A percentile compares a stretch with the other conserved stretches of the same genome.
These are phyloP conservation scores for Madurella fahalii DNA, from an alignment of 2,329 filamentous ascomycete genomes.

Conservation along the genomic window DNA sequence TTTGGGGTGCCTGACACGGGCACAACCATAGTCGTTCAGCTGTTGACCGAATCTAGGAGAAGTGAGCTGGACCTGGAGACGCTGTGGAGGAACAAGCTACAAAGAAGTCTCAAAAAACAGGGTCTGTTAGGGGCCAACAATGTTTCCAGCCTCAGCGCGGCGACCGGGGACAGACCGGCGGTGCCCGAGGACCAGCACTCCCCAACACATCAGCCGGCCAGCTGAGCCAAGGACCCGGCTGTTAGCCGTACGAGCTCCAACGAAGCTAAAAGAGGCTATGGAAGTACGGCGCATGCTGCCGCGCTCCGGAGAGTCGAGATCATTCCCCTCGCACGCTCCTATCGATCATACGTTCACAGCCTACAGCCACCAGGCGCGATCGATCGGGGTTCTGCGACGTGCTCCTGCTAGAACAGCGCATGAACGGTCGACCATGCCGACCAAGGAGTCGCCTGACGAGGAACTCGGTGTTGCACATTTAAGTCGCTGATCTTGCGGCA, in stretches of 20 bases:
- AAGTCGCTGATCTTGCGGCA: conserved; percentile 50
- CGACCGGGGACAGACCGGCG: background rate
- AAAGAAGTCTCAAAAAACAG: conserved; percentile 23
- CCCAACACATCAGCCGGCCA: too few relatives aligned
- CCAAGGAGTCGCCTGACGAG: conserved; percentile 41
- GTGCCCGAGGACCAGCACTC: background rate
- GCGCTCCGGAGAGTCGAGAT: conserved; percentile 45
- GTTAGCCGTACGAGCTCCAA: conserved; percentile 39
- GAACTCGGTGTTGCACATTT: conserved; percentile 51
- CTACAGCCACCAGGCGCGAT: conserved; percentile 40
- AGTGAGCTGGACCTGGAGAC: conserved; percentile 50
- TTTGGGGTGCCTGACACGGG: conserved; percentile 59
- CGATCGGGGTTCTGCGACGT: conserved; percentile 45
- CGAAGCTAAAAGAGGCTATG: conserved; percentile 55
- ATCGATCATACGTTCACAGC: conserved; percentile 44
- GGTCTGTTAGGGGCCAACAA: background rate
- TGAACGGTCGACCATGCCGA: conserved; percentile 48
- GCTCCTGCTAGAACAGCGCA: conserved; percentile 56
- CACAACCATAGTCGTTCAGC: conserved; percentile 53
- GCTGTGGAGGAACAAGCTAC: conserved; percentile 46
- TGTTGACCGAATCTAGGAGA: conserved; percentile 52
- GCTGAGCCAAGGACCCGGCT: too few relatives aligned
- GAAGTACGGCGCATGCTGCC: conserved; percentile 54
- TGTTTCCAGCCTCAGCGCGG: background rate
- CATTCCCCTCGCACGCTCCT: conserved; percentile 52